Percentiles rank a stretch among this genome's conserved stretches.
Conservation (phyloP, 345 rosid genomes). For the Eucalyptus albens region DNA sequence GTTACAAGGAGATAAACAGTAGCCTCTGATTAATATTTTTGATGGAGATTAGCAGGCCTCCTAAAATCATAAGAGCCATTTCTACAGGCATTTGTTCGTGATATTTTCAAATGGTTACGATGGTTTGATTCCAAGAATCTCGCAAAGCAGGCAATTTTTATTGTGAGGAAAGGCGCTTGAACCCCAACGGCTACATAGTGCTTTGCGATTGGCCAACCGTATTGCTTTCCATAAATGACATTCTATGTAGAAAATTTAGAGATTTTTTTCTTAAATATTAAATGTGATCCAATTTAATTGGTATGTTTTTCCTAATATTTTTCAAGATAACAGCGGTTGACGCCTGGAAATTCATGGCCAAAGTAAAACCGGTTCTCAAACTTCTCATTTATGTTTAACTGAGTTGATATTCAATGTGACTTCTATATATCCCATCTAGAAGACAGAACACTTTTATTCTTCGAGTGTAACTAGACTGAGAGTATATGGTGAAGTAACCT, state of each 20-base stretch:
- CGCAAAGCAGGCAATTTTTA: not conserved
- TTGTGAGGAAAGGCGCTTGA: not conserved
- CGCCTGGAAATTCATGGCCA: no score
- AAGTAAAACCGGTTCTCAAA: no score
- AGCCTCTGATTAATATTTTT: not conserved
- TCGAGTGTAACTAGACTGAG: no score
- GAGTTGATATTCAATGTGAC: no score
- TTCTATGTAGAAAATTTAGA: no score
- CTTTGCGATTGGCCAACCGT: not conserved
- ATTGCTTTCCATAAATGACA: no score
- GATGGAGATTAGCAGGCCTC: not conserved
- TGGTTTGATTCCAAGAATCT: not conserved
- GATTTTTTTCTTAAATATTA: not conserved
- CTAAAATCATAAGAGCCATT: not conserved
- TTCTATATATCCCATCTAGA: no score
- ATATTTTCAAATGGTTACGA: not conserved
- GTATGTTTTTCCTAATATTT: not conserved
- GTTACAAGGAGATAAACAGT: not conserved
- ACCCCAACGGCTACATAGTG: fast-evolving
- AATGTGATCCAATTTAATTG: not conserved
- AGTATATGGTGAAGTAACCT: no score
- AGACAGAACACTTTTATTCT: no score
- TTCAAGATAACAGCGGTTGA: no score
- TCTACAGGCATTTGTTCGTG: not conserved
- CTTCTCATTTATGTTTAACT: no score